Conservation (phyloP, 2,329 filamentous ascomycete genomes). For the Cryphonectria parasitica region DNA sequence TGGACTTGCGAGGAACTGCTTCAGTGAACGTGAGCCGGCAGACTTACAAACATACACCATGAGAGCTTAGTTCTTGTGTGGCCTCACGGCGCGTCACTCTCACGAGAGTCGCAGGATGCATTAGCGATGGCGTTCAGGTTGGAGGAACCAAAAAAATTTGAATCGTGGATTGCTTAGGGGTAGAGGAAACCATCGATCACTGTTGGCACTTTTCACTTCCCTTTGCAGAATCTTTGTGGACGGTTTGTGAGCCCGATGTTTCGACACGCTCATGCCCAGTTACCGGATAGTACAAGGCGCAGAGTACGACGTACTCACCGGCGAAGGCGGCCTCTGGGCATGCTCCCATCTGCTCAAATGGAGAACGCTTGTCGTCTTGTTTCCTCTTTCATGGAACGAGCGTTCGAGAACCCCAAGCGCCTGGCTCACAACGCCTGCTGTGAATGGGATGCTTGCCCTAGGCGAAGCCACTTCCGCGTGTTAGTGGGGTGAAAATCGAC, state of each 20-base stretch:
- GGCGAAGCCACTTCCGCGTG: not conserved
- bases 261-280: not conserved
- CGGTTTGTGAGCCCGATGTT: not conserved
- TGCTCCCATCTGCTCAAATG: not conserved
- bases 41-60: constrained; percentile 7
- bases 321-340: not conserved
- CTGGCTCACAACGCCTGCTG: not conserved
- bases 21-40: constrained; percentile 45
- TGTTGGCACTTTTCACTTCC: not conserved
- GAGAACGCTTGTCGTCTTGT: not conserved
- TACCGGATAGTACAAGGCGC: not conserved
- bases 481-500: not conserved
- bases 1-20: constrained; percentile 98
- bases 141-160: constrained; percentile 9
- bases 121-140: constrained; percentile 40
- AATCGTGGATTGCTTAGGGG: constrained; percentile 9
- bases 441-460: not conserved
- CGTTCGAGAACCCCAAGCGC: not conserved
- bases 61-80: constrained; percentile 17
- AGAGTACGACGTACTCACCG: not conserved
- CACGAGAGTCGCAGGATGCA: constrained; percentile 32
- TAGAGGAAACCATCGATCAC: not conserved
- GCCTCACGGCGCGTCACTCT: constrained; percentile 19
- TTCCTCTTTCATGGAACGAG: not conserved
- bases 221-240: not conserved